A percentile compares a stretch with the other conserved stretches of the same genome.
Evolutionary conservation across 257 asterid species (phyloP).

Genomic region (Thymus mandschuricus): DNA sequence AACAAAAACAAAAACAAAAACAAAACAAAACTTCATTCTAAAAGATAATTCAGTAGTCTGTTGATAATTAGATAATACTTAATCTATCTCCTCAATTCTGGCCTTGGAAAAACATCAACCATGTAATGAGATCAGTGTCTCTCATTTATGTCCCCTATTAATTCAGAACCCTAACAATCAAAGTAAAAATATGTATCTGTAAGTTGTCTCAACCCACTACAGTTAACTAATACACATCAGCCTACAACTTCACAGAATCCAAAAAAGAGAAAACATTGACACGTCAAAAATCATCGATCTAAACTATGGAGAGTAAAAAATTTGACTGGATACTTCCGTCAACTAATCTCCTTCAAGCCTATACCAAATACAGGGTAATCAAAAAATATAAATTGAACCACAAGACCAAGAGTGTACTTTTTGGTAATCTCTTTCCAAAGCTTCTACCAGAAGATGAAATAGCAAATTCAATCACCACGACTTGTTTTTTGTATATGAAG

Average conservation of each 20-base stretch:
- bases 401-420: not conserved
- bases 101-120: not conserved
- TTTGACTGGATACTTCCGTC: not conserved
- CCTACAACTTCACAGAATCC: not conserved
- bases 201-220: not conserved
- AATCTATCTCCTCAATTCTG: not conserved
- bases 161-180: not conserved
- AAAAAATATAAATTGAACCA: not conserved
- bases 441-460: not conserved
- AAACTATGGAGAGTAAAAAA: not conserved
- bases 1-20: too few species aligned
- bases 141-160: slow-evolving; percentile 4
- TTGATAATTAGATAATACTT: not conserved
- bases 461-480: not conserved
- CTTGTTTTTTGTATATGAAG: too few species aligned
- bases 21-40: not conserved
- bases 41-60: not conserved
- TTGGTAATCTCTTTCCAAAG: not conserved
- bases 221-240: not conserved
- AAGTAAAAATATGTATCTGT: not conserved
- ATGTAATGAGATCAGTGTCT: slow-evolving; percentile 10
- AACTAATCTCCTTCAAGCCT: not conserved
- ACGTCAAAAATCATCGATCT: not conserved
- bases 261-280: not conserved
- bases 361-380: not conserved